Percentiles rank a stretch among this genome's conserved stretches.
phyloP scores from a whole-genome alignment of 352 stramenopile species.

The Phytophthora hibernalis region DNA sequence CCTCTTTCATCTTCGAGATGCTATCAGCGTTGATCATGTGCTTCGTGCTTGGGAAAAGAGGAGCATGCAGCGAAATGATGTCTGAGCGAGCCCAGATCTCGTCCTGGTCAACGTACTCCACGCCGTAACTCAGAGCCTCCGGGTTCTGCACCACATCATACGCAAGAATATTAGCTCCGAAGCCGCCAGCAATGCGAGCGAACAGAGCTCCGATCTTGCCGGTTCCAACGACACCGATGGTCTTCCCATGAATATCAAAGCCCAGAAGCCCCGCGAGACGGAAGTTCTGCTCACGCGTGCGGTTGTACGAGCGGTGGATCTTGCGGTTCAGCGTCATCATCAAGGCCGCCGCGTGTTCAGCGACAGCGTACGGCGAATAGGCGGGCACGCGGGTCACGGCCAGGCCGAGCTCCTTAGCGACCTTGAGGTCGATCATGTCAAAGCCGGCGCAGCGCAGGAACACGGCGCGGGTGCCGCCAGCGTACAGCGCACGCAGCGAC shows the following conservation, averaged over 20 bases:
- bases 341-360: conserved; percentile 78
- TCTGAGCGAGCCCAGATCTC: conserved; percentile 66
- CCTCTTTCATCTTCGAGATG: conserved; percentile 84
- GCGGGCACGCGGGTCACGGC: conserved; percentile 70
- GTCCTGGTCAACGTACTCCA: conserved; percentile 46
- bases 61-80: conserved; percentile 87
- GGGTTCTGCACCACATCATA: conserved; percentile 66
- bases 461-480: conserved; percentile 62
- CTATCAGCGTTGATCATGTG: conserved; percentile 84
- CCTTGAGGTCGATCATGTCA: conserved; percentile 76
- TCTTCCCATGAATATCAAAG: conserved; percentile 82
- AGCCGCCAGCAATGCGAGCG: conserved; percentile 42
- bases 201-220: conserved; percentile 58
- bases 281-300: conserved; percentile 82
- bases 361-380: conserved; percentile 85
- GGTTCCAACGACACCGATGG: conserved; percentile 69
- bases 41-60: conserved; percentile 73
- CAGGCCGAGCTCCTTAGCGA: conserved; percentile 66
- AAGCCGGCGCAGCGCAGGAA: conserved; percentile 87
- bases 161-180: conserved; percentile 50
- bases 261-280: conserved; percentile 61
- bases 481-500: conserved; percentile 56
- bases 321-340: conserved; percentile 88
- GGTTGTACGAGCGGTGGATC: conserved; percentile 79
- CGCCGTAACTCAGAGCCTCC: conserved; percentile 28